These are phyloP conservation scores for Solanum paucissectum DNA, from an alignment of 257 asterid genomes.

Conservation along the genomic window DNA sequence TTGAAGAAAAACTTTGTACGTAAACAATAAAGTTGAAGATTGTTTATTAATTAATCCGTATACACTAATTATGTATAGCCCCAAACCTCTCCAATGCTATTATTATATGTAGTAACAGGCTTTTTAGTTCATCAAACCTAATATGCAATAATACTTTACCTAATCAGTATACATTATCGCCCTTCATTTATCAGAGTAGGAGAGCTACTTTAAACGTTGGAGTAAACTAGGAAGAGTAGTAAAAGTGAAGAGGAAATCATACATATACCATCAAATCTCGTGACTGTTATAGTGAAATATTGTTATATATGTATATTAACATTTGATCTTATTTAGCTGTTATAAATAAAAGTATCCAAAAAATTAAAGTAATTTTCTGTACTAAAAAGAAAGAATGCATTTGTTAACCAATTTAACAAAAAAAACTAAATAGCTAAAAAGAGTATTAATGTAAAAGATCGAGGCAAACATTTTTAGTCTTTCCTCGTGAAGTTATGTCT, in stretches of 20 bases:
- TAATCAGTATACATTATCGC: not conserved
- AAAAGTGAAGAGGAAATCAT: not conserved
- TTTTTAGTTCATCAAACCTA: not conserved
- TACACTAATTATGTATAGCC: not conserved
- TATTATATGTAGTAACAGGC: not conserved
- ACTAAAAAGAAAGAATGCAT: not conserved
- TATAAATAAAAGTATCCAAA: too few relatives aligned
- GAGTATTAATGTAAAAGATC: not conserved
- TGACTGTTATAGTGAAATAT: too few relatives aligned
- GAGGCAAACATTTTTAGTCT: not conserved
- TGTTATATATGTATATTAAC: too few relatives aligned
- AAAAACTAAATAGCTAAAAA: too few relatives aligned
- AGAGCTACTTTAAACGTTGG: not conserved
- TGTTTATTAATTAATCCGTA: not conserved
- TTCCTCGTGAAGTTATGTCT: not conserved
- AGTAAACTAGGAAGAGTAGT: not conserved
- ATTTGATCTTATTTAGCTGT: too few relatives aligned
- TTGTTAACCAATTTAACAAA: not conserved
- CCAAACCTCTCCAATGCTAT: not conserved
- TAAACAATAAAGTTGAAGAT: not conserved
- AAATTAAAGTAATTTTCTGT: too few relatives aligned
- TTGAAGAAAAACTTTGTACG: not conserved
- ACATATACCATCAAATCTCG: not conserved
- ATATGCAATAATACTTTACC: not conserved
- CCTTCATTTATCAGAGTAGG: not conserved